A percentile compares a stretch with the other conserved stretches of the same genome.
phyloP scores from a whole-genome alignment of 2,329 filamentous ascomycete species.

The Penicillium fuscoglaucum region DNA sequence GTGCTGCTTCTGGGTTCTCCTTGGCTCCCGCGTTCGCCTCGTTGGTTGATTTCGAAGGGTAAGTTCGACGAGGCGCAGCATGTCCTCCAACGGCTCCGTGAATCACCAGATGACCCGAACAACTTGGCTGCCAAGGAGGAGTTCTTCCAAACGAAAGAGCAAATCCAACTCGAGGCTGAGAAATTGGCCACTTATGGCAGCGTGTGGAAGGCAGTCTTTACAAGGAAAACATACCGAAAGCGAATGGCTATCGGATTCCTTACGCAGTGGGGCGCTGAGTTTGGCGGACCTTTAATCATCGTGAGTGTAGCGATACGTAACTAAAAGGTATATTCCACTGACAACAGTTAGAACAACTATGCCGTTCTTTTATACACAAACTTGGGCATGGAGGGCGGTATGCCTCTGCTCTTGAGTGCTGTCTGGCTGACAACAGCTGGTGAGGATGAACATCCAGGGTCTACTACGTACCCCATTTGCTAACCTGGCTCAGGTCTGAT shows the following conservation, averaged over 20 bases:
- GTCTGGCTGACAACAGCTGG: slow-evolving; percentile 50
- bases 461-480: background rate
- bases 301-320: slow-evolving; percentile 35
- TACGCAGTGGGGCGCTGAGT: slow-evolving; percentile 56
- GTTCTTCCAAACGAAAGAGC: slow-evolving; percentile 50
- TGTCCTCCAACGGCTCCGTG: slow-evolving; percentile 45
- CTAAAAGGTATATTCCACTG: background rate
- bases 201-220: slow-evolving; percentile 49
- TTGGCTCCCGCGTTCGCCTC: slow-evolving; percentile 50
- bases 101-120: slow-evolving; percentile 40
- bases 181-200: slow-evolving; percentile 45
- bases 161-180: slow-evolving; percentile 46
- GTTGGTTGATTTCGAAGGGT: slow-evolving; percentile 53
- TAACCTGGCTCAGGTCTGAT: slow-evolving; percentile 39
- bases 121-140: slow-evolving; percentile 50
- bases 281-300: slow-evolving; percentile 55
- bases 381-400: slow-evolving; percentile 45
- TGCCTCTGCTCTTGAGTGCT: slow-evolving; percentile 47
- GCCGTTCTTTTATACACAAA: slow-evolving; percentile 47
- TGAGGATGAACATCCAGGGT: slow-evolving; percentile 18
- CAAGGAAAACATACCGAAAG: slow-evolving; percentile 52
- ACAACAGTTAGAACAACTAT: slow-evolving; percentile 46
- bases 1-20: slow-evolving; percentile 44
- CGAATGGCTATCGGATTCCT: slow-evolving; percentile 55
- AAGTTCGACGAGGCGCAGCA: slow-evolving; percentile 48